Conservation (phyloP, 768 basidiomycete species). For the Suillus hirtellus region DNA sequence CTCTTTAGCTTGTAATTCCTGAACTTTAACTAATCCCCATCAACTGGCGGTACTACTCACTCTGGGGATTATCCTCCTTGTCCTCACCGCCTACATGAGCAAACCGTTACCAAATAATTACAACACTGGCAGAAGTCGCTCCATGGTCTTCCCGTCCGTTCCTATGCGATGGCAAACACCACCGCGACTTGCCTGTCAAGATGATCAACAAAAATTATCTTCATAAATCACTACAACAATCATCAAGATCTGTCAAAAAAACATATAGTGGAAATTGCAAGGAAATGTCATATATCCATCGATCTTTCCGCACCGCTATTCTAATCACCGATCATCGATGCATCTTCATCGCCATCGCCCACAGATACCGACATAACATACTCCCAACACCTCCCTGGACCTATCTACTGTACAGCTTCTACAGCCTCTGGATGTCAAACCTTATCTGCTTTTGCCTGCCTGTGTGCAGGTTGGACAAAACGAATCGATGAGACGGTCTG, state of each 20-base stretch:
- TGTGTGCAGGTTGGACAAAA: slow-evolving; percentile 34
- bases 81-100: slow-evolving; percentile 24
- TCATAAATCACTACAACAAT: neutral
- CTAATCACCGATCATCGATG: slow-evolving; percentile 21
- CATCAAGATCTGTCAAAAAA: neutral
- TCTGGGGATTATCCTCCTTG: slow-evolving; percentile 15
- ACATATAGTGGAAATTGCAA: neutral
- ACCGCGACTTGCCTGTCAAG: neutral
- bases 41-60: slow-evolving; percentile 11
- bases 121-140: slow-evolving; percentile 24
- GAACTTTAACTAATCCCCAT: neutral
- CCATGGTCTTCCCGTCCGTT: slow-evolving; percentile 13
- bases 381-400: neutral
- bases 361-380: neutral
- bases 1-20: neutral
- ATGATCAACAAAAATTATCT: neutral
- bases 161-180: neutral
- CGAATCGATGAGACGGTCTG: slow-evolving; percentile 39
- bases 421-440: slow-evolving; percentile 7
- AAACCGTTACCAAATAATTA: slow-evolving; percentile 35
- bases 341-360: neutral
- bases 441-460: slow-evolving; percentile 12
- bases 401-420: slow-evolving; percentile 8
- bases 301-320: slow-evolving; percentile 3
- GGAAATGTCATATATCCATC: slow-evolving; percentile 4